A percentile compares a stretch with the other conserved stretches of the same genome.
Evolutionary conservation across 1,284 basidiomycete species (phyloP).

Genomic region (Moesziomyces sp.): DNA sequence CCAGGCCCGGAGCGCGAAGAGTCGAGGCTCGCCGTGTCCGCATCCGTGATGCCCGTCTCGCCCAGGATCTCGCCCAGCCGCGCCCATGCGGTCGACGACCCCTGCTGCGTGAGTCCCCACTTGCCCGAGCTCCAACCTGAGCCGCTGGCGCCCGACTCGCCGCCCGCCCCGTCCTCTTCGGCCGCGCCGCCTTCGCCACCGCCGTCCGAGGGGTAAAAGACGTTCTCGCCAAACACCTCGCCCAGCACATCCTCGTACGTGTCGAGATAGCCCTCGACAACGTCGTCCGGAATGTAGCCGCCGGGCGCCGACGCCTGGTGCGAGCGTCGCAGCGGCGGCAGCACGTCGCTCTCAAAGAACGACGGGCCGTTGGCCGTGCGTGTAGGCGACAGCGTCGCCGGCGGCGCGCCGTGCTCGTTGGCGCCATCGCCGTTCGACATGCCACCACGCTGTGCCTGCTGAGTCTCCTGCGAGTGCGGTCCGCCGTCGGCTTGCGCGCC

Average conservation of each 20-base stretch:
- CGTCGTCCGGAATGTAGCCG: constrained; percentile 71
- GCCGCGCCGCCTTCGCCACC: constrained; percentile 3
- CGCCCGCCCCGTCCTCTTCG: constrained; percentile 4
- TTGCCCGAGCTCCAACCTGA: constrained; percentile 54
- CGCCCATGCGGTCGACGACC: constrained; percentile 59
- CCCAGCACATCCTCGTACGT: constrained; percentile 72
- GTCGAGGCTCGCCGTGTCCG: constrained; percentile 20
- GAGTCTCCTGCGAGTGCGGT: neutral
- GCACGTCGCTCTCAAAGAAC: constrained; percentile 70
- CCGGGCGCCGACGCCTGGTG: constrained; percentile 65
- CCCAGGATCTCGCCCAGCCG: constrained; percentile 61
- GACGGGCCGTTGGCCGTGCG: constrained; percentile 28
- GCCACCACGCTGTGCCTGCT: neutral
- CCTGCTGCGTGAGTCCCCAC: constrained; percentile 58
- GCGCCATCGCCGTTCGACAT: constrained; percentile 10
- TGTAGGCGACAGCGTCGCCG: constrained; percentile 30
- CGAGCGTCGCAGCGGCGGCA: constrained; percentile 69
- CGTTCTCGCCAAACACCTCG: constrained; percentile 69
- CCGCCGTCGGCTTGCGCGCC: neutral
- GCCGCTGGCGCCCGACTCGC: constrained; percentile 11
- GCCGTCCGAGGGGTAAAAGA: constrained; percentile 29
- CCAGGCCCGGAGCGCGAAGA: constrained; percentile 6
- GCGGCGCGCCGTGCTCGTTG: constrained; percentile 11
- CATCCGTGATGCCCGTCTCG: constrained; percentile 20
- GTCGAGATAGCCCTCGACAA: constrained; percentile 71